Conservation (phyloP, 179 eudicot genomes). For the Corrigiola litoralis region DNA sequence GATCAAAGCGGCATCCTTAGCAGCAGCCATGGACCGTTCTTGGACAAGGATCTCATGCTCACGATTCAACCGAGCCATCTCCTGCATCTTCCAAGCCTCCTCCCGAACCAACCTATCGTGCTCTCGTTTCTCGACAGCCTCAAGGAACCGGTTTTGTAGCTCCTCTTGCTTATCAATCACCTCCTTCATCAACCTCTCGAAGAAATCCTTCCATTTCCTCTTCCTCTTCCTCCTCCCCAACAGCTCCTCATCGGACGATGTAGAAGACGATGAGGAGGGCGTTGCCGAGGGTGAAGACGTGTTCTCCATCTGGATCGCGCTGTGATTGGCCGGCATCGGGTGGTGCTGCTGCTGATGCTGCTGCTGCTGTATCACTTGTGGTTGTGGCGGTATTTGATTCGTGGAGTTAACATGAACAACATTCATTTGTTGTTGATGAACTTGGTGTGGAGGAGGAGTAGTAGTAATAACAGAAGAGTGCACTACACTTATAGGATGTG, state of each 20-base stretch:
- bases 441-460: background rate
- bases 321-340: constrained; percentile 1
- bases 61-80: constrained; percentile 36
- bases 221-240: constrained; percentile 35
- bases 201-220: constrained; percentile 45
- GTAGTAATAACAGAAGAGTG: background rate
- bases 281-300: constrained; percentile 25
- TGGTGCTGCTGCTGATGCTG: background rate
- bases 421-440: constrained; percentile 6
- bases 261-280: constrained; percentile 33
- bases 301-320: constrained; percentile 26
- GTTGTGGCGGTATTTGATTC: background rate
- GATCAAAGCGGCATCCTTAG: constrained; percentile 59
- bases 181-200: constrained; percentile 45
- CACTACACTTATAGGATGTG: constrained; percentile 17
- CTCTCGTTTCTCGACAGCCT: constrained; percentile 50
- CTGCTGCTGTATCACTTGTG: background rate
- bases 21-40: constrained; percentile 48
- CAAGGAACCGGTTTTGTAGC: constrained; percentile 40
- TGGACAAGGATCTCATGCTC: constrained; percentile 50
- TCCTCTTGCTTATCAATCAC: constrained; percentile 55
- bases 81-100: constrained; percentile 62
- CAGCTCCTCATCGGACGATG: constrained; percentile 42
- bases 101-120: constrained; percentile 49
- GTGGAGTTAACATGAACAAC: background rate